phyloP scores from a whole-genome alignment of 768 basidiomycete genomes.

The Steccherinum ochraceum region DNA sequence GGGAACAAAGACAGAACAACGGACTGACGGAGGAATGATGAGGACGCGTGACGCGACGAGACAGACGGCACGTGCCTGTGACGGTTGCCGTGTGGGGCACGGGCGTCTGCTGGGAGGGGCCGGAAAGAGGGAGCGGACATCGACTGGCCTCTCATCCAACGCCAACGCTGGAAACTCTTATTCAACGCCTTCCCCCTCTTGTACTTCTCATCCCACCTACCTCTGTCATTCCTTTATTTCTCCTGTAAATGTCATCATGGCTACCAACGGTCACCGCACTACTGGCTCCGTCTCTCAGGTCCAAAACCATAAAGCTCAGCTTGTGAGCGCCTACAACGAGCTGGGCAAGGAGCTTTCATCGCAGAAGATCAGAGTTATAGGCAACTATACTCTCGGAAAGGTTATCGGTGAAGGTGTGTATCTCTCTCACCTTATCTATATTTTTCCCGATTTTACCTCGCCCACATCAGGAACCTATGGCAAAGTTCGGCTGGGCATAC shows the following conservation, averaged over 20 bases:
- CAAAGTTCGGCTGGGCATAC: slow-evolving; percentile 90
- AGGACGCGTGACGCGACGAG: not conserved
- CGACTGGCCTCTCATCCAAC: too few species aligned
- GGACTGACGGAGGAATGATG: too few species aligned
- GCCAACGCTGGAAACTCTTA: not conserved
- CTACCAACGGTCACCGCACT: slow-evolving; percentile 20
- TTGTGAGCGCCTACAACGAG: slow-evolving; percentile 95
- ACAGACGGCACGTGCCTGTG: not conserved
- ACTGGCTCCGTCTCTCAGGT: slow-evolving; percentile 24
- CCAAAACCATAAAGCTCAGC: slow-evolving; percentile 76
- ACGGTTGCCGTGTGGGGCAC: not conserved
- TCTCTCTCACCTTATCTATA: not conserved
- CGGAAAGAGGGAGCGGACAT: too few species aligned
- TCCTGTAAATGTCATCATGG: slow-evolving; percentile 23
- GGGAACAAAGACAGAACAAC: too few species aligned
- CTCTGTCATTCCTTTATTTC: slow-evolving; percentile 18
- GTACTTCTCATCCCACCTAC: not conserved
- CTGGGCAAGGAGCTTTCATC: slow-evolving; percentile 94
- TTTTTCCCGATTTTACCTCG: slow-evolving; percentile 3
- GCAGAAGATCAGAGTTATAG: slow-evolving; percentile 82
- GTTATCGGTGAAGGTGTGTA: slow-evolving; percentile 89
- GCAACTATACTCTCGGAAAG: slow-evolving; percentile 90
- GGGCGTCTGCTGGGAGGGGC: not conserved
- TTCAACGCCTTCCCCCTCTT: not conserved
- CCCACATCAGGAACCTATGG: slow-evolving; percentile 79